These are phyloP conservation scores for Metschnikowia orientalis DNA, from an alignment of 805 yeast species.

Conservation along the genomic window DNA sequence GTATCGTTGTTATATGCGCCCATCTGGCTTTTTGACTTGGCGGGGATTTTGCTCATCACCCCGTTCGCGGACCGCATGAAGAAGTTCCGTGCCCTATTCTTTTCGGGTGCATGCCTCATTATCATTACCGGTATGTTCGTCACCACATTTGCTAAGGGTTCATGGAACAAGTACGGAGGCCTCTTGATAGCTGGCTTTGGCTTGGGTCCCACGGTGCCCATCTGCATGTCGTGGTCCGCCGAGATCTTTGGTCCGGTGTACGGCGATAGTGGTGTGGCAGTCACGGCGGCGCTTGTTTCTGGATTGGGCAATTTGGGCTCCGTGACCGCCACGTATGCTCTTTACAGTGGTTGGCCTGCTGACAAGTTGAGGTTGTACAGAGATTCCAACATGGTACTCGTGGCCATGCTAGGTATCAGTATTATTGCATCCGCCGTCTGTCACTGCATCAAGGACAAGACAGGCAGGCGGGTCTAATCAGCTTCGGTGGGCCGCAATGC, in stretches of 20 bases:
- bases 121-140: conserved; percentile 74
- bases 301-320: conserved; percentile 87
- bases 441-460: conserved; percentile 28
- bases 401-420: conserved; percentile 69
- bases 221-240: conserved; percentile 77
- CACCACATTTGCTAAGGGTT: conserved; percentile 66
- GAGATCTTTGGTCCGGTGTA: conserved; percentile 66
- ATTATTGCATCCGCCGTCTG: conserved; percentile 45
- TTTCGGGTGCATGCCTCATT: conserved; percentile 56
- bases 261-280: conserved; percentile 84
- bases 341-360: conserved; percentile 83
- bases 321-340: conserved; percentile 80
- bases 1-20: conserved; percentile 81
- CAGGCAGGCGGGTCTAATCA: conserved; percentile 22
- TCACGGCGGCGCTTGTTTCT: conserved; percentile 74
- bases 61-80: conserved; percentile 74
- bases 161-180: conserved; percentile 80
- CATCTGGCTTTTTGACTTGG: conserved; percentile 82
- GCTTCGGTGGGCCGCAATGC: too few relatives aligned
- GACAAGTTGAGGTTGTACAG: conserved; percentile 58
- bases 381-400: conserved; percentile 80
- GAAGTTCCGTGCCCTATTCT: conserved; percentile 55
- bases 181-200: conserved; percentile 81
- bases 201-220: conserved; percentile 87
- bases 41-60: conserved; percentile 68